Conservation (phyloP, 2,329 filamentous ascomycete genomes). For the Talaromyces sp. region DNA sequence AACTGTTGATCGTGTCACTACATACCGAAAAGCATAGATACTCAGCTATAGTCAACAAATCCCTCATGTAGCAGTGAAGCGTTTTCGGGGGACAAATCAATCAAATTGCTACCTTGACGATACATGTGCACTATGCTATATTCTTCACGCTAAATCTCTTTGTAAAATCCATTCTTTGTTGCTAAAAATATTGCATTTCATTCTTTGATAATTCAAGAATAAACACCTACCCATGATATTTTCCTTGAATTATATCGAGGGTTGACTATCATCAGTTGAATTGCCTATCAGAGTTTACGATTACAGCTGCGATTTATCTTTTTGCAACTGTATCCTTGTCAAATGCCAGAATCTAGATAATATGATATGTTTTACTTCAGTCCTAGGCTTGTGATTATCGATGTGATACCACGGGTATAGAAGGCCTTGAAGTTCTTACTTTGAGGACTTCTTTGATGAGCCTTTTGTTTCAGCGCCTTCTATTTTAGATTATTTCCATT, state of each 20-base stretch:
- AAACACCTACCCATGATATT: not conserved
- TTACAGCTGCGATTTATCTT: not conserved
- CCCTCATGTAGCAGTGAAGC: not conserved
- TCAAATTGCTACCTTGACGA: not conserved
- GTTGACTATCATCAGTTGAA: not conserved
- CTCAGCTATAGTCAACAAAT: not conserved
- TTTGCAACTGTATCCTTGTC: not conserved
- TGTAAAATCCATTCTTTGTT: not conserved
- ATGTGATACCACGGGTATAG: not conserved
- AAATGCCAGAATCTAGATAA: not conserved
- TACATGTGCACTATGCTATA: not conserved
- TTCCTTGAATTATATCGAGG: not conserved
- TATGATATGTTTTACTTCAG: not conserved
- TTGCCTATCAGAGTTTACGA: not conserved
- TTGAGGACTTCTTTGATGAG: not conserved
- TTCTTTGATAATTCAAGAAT: not conserved
- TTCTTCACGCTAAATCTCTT: not conserved
- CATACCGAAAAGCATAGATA: not conserved
- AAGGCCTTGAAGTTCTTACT: not conserved
- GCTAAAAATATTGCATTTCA: not conserved
- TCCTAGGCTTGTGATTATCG: not conserved
- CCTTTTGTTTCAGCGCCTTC: not conserved
- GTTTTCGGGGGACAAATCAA: not conserved
- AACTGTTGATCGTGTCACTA: not conserved
- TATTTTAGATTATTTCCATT: not conserved